Evolutionary conservation across 2,329 filamentous ascomycete genomes (phyloP).

Genomic region (Trichoderma pleuroti): DNA sequence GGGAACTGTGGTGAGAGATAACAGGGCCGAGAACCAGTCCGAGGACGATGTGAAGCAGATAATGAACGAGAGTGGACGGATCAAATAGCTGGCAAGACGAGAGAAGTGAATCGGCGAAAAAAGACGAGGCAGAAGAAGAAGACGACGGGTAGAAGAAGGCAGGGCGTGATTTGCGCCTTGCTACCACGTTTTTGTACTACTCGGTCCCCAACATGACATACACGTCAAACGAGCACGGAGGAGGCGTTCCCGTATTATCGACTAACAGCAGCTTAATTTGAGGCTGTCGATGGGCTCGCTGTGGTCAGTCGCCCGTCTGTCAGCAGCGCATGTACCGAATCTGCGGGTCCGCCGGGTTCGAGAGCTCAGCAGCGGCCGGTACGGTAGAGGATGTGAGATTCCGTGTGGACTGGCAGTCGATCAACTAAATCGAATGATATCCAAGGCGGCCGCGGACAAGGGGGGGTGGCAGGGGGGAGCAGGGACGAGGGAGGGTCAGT

Average conservation of each 20-base stretch:
- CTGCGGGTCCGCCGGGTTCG: constrained; percentile 9
- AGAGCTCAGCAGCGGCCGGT: not conserved
- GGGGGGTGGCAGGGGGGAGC: not conserved
- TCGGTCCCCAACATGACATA: not conserved
- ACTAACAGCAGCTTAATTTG: not conserved
- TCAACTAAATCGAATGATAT: constrained; percentile 10
- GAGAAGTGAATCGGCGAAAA: not conserved
- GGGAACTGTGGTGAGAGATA: not conserved
- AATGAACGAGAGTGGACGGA: not conserved
- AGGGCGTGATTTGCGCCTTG: constrained; percentile 4
- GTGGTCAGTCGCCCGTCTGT: constrained; percentile 20
- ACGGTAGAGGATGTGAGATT: constrained; percentile 7
- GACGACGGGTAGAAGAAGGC: not conserved
- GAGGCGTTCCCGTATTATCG: not conserved
- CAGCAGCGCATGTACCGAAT: constrained; percentile 16
- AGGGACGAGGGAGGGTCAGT: not conserved
- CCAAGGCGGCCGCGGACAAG: not conserved
- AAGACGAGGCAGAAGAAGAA: not conserved
- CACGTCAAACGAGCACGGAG: not conserved
- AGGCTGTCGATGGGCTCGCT: constrained; percentile 15
- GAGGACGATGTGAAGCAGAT: not conserved
- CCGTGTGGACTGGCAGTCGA: not conserved
- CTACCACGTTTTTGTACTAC: not conserved
- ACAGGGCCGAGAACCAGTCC: not conserved
- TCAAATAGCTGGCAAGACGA: not conserved